phyloP scores from a whole-genome alignment of 2,329 filamentous ascomycete genomes.

The Didymellaceae sp. region DNA sequence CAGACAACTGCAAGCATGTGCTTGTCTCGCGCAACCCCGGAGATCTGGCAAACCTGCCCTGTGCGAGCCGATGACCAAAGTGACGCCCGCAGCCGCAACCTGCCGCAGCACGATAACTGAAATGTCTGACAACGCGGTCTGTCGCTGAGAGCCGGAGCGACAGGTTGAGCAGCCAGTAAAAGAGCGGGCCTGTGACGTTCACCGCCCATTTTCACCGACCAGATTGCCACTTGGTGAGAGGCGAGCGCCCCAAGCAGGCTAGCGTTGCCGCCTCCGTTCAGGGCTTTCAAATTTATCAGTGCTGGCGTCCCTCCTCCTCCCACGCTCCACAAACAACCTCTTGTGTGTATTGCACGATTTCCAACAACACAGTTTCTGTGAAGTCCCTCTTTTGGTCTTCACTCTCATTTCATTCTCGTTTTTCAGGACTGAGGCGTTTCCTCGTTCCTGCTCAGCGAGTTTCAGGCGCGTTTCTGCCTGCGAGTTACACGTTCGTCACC shows the following conservation, averaged over 20 bases:
- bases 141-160: constrained; percentile 7
- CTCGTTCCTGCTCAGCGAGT: constrained; percentile 48
- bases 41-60: constrained; percentile 16
- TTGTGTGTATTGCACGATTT: constrained; percentile 41
- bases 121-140: constrained; percentile 5
- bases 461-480: constrained; percentile 52
- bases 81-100: constrained; percentile 2
- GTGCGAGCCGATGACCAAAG: constrained; percentile 9
- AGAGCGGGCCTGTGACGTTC: constrained; percentile 24
- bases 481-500: constrained; percentile 42
- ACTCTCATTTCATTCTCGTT: constrained; percentile 50
- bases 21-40: constrained; percentile 9
- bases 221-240: constrained; percentile 24
- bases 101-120: constrained; percentile 6
- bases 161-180: constrained; percentile 19
- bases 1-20: constrained; percentile 15
- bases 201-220: constrained; percentile 37
- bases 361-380: constrained; percentile 42
- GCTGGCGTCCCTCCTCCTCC: constrained; percentile 31
- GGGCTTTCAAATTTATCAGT: constrained; percentile 31
- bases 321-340: constrained; percentile 38
- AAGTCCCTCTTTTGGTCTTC: constrained; percentile 52
- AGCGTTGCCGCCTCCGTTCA: constrained; percentile 26
- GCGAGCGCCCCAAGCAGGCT: constrained; percentile 24
- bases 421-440: constrained; percentile 46